Evolutionary conservation across 1,139 yeast species (phyloP).

Genomic region (Zhuliangozyma blackwelliae): DNA sequence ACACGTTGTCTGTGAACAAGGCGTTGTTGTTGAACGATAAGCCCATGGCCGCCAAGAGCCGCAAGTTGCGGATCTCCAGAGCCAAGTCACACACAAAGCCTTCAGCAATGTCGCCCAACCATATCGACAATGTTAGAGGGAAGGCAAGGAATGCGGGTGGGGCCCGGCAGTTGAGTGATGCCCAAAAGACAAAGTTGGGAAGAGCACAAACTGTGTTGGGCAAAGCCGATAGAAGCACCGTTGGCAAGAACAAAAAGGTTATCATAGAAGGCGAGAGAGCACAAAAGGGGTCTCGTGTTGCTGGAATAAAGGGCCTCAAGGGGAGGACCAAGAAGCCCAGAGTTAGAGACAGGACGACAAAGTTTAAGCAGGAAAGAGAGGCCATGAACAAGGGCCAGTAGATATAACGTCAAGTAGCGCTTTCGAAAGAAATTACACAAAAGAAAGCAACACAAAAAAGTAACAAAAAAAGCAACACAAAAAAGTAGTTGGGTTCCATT

Average conservation of each 20-base stretch:
- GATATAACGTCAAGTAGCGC: slow-evolving; percentile 3
- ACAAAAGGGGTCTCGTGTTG: slow-evolving; percentile 56
- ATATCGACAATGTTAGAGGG: slow-evolving; percentile 32
- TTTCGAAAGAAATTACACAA: too few species aligned
- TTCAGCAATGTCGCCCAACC: slow-evolving; percentile 43
- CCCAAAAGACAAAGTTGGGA: slow-evolving; percentile 74
- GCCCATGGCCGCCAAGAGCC: slow-evolving; percentile 40
- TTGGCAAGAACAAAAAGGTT: slow-evolving; percentile 39
- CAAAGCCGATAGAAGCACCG: slow-evolving; percentile 70
- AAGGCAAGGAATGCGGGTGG: slow-evolving; percentile 8
- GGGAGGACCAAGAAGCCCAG: slow-evolving; percentile 60
- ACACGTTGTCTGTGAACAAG: slow-evolving; percentile 73
- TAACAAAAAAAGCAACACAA: too few species aligned
- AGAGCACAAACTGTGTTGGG: slow-evolving; percentile 74
- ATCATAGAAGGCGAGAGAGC: slow-evolving; percentile 81
- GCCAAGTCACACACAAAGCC: slow-evolving; percentile 59
- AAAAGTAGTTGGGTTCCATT: too few species aligned
- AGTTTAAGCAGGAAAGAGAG: slow-evolving; percentile 44
- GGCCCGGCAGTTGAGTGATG: slow-evolving; percentile 42
- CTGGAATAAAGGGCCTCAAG: slow-evolving; percentile 54
- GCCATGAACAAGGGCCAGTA: slow-evolving; percentile 16
- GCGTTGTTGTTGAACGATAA: slow-evolving; percentile 78
- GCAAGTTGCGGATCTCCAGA: slow-evolving; percentile 76
- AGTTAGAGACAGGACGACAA: slow-evolving; percentile 61
- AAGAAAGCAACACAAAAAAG: too few species aligned